These are phyloP conservation scores for Aspergillus pseudoglaucus DNA, from an alignment of 2,329 filamentous ascomycete genomes.

Conservation along the genomic window DNA sequence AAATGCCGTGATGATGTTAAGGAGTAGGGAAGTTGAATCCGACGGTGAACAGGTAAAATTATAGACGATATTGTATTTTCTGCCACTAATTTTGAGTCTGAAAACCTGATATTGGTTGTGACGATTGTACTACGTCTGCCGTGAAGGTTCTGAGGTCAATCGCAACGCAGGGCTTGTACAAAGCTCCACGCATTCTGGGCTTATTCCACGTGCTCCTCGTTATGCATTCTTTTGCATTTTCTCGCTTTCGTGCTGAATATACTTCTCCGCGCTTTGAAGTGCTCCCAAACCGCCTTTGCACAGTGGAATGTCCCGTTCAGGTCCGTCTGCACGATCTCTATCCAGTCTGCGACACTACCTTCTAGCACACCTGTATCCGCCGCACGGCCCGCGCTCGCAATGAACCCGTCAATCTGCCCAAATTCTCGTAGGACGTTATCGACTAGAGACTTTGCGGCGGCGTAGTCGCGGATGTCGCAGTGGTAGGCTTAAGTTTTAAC, in stretches of 20 bases:
- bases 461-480: neutral
- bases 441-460: neutral
- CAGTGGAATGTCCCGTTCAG: conserved; percentile 68
- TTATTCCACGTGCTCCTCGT: too few relatives aligned
- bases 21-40: neutral
- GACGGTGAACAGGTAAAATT: too few relatives aligned
- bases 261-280: conserved; percentile 40
- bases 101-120: too few relatives aligned
- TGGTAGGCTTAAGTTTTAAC: neutral
- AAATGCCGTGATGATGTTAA: conserved; percentile 26
- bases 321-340: conserved; percentile 59
- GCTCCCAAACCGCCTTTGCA: conserved; percentile 57
- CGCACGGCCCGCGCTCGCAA: conserved; percentile 66
- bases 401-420: conserved; percentile 59
- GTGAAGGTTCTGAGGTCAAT: too few relatives aligned
- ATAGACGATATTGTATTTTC: too few relatives aligned
- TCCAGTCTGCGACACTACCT: conserved; percentile 52
- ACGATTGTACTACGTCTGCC: too few relatives aligned
- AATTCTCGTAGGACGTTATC: neutral
- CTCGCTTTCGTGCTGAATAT: too few relatives aligned
- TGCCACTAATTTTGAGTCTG: too few relatives aligned
- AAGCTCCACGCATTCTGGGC: too few relatives aligned
- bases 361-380: conserved; percentile 57
- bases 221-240: too few relatives aligned
- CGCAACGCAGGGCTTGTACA: too few relatives aligned